Evolutionary conservation across 73 alveolate species (phyloP).

Genomic region (Strombidium stylifer): DNA sequence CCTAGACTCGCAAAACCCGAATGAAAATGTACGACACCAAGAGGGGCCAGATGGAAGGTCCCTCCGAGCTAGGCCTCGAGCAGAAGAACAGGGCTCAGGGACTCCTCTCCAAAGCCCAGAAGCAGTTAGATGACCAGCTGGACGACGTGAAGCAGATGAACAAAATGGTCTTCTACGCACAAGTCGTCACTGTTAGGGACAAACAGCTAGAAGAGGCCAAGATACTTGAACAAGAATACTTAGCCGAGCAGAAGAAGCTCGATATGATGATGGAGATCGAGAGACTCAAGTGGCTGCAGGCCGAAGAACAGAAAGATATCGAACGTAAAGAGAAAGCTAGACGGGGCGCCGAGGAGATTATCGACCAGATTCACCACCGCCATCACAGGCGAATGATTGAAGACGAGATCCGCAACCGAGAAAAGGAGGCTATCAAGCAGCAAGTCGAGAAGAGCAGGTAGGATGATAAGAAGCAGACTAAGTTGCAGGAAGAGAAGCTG

Average conservation of each 20-base stretch:
- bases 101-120: conserved; percentile 61
- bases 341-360: conserved; percentile 75
- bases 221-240: conserved; percentile 64
- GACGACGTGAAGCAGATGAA: conserved; percentile 89
- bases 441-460: conserved; percentile 63
- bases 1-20: conserved; percentile 71
- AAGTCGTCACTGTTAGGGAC: conserved; percentile 86
- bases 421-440: conserved; percentile 69
- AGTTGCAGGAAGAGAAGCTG: conserved; percentile 37
- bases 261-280: conserved; percentile 91
- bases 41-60: conserved; percentile 51
- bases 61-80: conserved; percentile 32
- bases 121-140: conserved; percentile 70
- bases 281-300: conserved; percentile 77
- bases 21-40: conserved; percentile 68
- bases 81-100: conserved; percentile 45
- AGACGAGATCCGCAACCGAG: conserved; percentile 70
- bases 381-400: conserved; percentile 74
- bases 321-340: conserved; percentile 62
- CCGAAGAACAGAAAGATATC: conserved; percentile 70
- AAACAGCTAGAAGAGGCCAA: conserved; percentile 76
- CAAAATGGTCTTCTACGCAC: conserved; percentile 85
- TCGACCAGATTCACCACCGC: conserved; percentile 82
- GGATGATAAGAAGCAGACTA: not conserved
- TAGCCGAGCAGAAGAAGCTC: conserved; percentile 72